These are phyloP conservation scores for Lentinula raphanica DNA, from an alignment of 768 basidiomycete genomes.

Conservation along the genomic window DNA sequence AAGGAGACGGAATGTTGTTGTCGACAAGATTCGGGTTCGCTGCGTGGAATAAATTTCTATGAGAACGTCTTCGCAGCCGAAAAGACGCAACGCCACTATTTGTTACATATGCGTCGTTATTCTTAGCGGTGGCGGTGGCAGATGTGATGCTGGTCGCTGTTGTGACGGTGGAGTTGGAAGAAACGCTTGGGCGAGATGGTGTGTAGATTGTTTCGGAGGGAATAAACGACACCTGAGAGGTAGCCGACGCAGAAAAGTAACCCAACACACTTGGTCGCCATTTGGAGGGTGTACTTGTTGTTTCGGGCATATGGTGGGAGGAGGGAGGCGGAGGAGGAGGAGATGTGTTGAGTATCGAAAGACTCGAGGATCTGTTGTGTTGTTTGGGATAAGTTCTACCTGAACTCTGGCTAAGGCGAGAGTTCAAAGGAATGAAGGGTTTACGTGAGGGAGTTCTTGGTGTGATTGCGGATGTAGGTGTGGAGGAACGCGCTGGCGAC, in stretches of 20 bases:
- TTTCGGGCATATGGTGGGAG: slow-evolving; percentile 14
- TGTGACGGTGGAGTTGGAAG: slow-evolving; percentile 41
- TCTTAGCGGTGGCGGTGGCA: slow-evolving; percentile 41
- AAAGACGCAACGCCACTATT: slow-evolving; percentile 28
- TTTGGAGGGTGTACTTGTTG: slow-evolving; percentile 30
- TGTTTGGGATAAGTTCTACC: slow-evolving; percentile 22
- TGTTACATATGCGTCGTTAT: slow-evolving; percentile 36
- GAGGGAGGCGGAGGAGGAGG: slow-evolving; percentile 10
- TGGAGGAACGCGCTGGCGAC: slow-evolving; percentile 9
- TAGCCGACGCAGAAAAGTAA: slow-evolving; percentile 51
- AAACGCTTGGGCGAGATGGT: slow-evolving; percentile 54
- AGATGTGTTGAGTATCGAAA: slow-evolving; percentile 35
- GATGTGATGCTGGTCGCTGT: slow-evolving; percentile 49
- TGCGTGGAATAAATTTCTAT: slow-evolving; percentile 27
- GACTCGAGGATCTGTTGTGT: slow-evolving; percentile 47
- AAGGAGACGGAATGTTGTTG: neutral
- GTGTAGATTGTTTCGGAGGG: slow-evolving; percentile 36
- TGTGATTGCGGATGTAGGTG: slow-evolving; percentile 26
- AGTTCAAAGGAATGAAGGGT: slow-evolving; percentile 38
- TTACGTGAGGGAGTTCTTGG: slow-evolving; percentile 35
- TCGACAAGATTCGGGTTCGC: slow-evolving; percentile 11
- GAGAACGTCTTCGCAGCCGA: slow-evolving; percentile 29
- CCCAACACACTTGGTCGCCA: slow-evolving; percentile 66
- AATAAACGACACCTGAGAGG: slow-evolving; percentile 36
- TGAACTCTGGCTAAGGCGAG: slow-evolving; percentile 29